phyloP scores from a whole-genome alignment of 768 basidiomycete species.

The Rhodosporidiobolus odoratus region DNA sequence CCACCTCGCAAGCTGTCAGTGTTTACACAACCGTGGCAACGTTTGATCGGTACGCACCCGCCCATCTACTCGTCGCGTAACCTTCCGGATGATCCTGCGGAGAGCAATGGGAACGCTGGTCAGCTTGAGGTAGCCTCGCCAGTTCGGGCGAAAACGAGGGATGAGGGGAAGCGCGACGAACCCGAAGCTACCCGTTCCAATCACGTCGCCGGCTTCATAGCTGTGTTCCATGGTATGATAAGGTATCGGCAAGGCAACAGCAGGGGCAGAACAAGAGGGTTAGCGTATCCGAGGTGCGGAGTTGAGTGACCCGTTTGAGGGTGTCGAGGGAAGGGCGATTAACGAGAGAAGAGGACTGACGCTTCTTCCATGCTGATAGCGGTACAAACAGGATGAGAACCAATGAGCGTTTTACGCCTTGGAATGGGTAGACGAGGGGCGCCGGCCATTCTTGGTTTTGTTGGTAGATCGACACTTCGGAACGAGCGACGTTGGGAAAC shows the following conservation, averaged over 20 bases:
- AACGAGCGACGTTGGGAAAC: too few relatives aligned
- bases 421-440: too few relatives aligned
- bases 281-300: not conserved
- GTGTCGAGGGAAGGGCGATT: not conserved
- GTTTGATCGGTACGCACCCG: slow-evolving; percentile 15
- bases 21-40: too few relatives aligned
- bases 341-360: too few relatives aligned
- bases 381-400: too few relatives aligned
- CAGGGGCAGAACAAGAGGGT: not conserved
- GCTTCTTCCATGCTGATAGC: too few relatives aligned
- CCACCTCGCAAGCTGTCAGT: too few relatives aligned
- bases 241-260: not conserved
- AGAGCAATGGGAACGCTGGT: not conserved
- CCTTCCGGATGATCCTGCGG: slow-evolving; percentile 75
- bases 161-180: not conserved
- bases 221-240: slow-evolving; percentile 47
- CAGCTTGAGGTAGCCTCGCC: not conserved
- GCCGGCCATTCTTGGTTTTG: too few relatives aligned
- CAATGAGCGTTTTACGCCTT: too few relatives aligned
- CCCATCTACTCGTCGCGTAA: slow-evolving; percentile 49
- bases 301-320: not conserved
- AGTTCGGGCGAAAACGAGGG: not conserved
- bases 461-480: too few relatives aligned
- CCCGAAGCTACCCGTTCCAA: slow-evolving; percentile 96
- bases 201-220: slow-evolving; percentile 82